phyloP scores from a whole-genome alignment of 495 filamentous ascomycete genomes.

The Podospora tetraspora region DNA sequence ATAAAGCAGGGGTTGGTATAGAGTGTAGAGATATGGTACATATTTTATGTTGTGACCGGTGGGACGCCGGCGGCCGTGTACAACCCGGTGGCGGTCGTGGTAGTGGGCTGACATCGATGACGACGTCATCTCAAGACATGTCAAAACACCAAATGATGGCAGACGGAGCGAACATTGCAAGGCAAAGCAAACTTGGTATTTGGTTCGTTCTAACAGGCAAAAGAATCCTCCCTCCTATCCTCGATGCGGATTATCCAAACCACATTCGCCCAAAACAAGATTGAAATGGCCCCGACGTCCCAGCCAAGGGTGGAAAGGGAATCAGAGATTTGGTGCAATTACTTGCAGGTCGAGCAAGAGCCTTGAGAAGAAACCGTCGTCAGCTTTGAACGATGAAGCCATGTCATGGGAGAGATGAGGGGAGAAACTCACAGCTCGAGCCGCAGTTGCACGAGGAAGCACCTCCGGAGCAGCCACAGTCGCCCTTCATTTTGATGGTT shows the following conservation, averaged over 20 bases:
- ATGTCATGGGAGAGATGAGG: neutral
- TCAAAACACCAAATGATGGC: too few relatives aligned
- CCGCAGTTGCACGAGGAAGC: slow-evolving; percentile 36
- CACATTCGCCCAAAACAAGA: neutral
- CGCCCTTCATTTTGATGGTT: slow-evolving; percentile 41
- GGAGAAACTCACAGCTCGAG: slow-evolving; percentile 35
- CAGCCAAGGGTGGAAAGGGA: neutral
- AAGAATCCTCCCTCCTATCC: neutral
- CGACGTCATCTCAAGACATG: too few relatives aligned
- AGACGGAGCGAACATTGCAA: too few relatives aligned
- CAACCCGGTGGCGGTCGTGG: too few relatives aligned
- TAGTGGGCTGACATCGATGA: too few relatives aligned
- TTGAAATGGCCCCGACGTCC: neutral
- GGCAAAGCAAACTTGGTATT: too few relatives aligned
- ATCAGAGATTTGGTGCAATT: neutral
- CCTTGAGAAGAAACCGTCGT: slow-evolving; percentile 19
- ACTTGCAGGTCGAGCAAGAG: slow-evolving; percentile 31
- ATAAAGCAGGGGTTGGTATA: neutral
- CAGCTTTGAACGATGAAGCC: too few relatives aligned
- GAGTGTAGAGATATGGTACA: neutral
- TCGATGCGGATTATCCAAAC: neutral
- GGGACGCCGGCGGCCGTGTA: too few relatives aligned
- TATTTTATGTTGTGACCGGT: neutral
- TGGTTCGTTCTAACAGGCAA: neutral
- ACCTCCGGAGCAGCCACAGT: slow-evolving; percentile 43